Base-by-base conservation (phyloP, 2,329 filamentous ascomycete species). In the Sclerotinia trifoliorum region DNA sequence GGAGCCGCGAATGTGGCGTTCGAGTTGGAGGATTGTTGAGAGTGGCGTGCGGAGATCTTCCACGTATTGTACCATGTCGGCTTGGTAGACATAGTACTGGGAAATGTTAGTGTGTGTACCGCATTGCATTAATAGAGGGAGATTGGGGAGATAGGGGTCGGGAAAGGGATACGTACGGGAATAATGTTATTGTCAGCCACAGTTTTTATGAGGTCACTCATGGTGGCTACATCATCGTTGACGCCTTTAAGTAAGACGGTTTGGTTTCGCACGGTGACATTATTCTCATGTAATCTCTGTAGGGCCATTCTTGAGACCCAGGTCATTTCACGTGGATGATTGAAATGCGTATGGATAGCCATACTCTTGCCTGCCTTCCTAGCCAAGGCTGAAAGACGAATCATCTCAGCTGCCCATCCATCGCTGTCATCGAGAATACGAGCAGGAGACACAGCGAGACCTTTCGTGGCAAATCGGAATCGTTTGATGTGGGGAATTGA, bases 71-170 rank as follows among this genome's bases (percentile, higher is more conserved):
- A 88, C 85, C 83, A 89, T 86, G 75, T 90, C 87, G 58, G 84
- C 85, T 74, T 88, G 86, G 76, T 89, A 90, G 64, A 90, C 83
- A 73, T 90, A 90, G 76, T 89, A 89, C 83, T 86, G 21, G n/a
- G 10, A 13, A 24, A 44, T 51, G 32, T 66, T 58, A 65, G 71
- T 51, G 52, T 60, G 39, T 19, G 19, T 13, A 19, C 65, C n/a
- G 39, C 64, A 55, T 58, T 46, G 26, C n/a, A 32, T 51, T 24
- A 13, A 24, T 29, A 39, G 10, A 6, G 35, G 15, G 5, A 35
- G 49, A 67, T 44, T 64, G n/a, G 35, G 57, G 52, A 46, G n/a
- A 42, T 42, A 19, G 19, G 29, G 5, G 1, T 61, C 26, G 42
- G 44, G 56, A 61, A 26, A 39, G n/a, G 49, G 39, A 55, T n/a